These are phyloP conservation scores for Paramecium caudatum DNA, from an alignment of 73 alveolate species.

Conservation along the genomic window DNA sequence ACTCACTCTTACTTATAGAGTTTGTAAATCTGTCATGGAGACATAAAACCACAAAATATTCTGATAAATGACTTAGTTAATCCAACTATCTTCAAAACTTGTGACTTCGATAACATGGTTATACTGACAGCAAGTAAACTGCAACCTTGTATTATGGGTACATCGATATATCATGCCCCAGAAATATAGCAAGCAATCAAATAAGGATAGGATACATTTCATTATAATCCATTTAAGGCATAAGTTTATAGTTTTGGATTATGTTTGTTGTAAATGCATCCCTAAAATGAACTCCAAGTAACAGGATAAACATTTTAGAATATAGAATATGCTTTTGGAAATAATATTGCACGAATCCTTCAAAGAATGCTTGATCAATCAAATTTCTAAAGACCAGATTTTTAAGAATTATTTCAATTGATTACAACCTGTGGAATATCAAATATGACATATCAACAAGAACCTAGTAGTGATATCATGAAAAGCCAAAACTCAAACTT, in stretches of 20 bases:
- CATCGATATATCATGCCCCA: constrained; percentile 18
- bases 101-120: constrained; percentile 43
- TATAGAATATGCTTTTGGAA: constrained; percentile 20
- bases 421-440: neutral
- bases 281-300: neutral
- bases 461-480: neutral
- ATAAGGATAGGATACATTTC: constrained; percentile 10
- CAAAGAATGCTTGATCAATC: neutral
- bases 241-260: constrained; percentile 31
- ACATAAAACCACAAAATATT: constrained; percentile 34
- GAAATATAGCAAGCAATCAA: constrained; percentile 21
- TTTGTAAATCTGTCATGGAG: constrained; percentile 7
- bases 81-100: constrained; percentile 1
- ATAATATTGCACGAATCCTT: neutral
- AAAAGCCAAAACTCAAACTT: neutral
- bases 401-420: neutral
- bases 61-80: neutral
- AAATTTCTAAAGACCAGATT: constrained; percentile 22
- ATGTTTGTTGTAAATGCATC: constrained; percentile 44
- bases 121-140: neutral
- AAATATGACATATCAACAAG: neutral
- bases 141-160: neutral
- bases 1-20: constrained; percentile 20
- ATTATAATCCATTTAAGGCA: constrained; percentile 24
- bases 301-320: neutral